Base-by-base conservation (phyloP, 164 flowering plant species). In the Piper betle region DNA sequence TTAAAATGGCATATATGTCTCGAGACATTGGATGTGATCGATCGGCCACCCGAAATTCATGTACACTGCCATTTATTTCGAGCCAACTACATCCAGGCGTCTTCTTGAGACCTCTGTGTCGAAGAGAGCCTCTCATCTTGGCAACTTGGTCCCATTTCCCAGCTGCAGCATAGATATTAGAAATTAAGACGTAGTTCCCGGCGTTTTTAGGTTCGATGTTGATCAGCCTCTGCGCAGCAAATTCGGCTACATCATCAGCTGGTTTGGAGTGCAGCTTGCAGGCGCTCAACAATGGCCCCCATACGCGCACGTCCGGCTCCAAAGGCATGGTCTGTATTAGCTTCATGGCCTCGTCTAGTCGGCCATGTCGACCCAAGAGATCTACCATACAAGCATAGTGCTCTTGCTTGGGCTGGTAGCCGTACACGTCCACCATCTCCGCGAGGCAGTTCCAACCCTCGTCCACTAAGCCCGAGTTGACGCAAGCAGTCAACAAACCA, bases 321-420 rank as follows among this genome's bases (percentile, higher is more conserved):
- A 72, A 58, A 1, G 85, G 84, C 78, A 84, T 82, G 37, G 65
- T 56, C 52, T 59, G 63, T 17, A 86, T 73, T 46, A 82, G 74
- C 18, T 78, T 75, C 37, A 63, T 53, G 5, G 88, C 89, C 70
- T 82, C 80, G 37, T 71, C 57, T 2, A 77, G 59, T 37, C 59
- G 66, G 39, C 87, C 89, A 11, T 78, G 71, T 9, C 81, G 82
- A n/a, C 87, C 85, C 13, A 84, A 66, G 56, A 86, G 78, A 71
- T 86, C 83, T 37, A 86, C 92, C 83, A 86, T 75, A 67, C 81
- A 82, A 50, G 83, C 84, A 66, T 85, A 83, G 68, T 85, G 91
- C 61, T 85, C 91, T 58, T 78, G 82, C 52, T 63, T 66, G 53
- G 87, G 87, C 60, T 39, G 63, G 64, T 55, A 77, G 40, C 66